Evolutionary conservation across 2,329 filamentous ascomycete species (phyloP), one percentile per base, ranked within the genome.

Genomic region (Talaromyces islandicus): DNA sequence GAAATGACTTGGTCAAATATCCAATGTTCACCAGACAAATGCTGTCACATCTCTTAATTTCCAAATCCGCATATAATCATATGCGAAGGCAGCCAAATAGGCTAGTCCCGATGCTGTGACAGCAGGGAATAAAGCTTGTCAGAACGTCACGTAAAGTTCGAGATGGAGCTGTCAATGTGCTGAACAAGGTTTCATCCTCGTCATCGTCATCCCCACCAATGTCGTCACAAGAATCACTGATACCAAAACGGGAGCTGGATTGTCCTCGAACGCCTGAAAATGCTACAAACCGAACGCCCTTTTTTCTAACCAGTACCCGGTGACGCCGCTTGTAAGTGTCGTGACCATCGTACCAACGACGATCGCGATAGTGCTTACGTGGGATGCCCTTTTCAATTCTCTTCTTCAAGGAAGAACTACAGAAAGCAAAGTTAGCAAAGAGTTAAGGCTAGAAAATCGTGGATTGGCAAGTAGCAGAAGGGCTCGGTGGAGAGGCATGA

Each of bases 381-480:
- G 78, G 75, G 74, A 82, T 74, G 82, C 81, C 83, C 82, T 85
- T 81, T 91, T 87, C 81, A 88, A 79, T 80, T 84, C 73, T 87
- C 83, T 71, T 97, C 92, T 76, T 97, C 93, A 76, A 97, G 77
- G 89, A 97, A 97, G 88, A 96, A 97, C 88, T 91, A 53, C 41
- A 51, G 25, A 57, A 14, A 14, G 29, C 3, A 25, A 41, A 32
- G 51, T 52, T 21, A 52, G 48, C 11, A 46, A 35, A 19, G n/a
- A 24, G 4, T 7, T 25, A 48, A 21, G 43, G 29, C 19, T 7
- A 19, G 4, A 29, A 52, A 17, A n/a, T 38, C 7, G 27, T 54
- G 17, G 19, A 57, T n/a, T 58, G 50, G 27, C 53, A 29, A 46
- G 12, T 17, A 29, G 27, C 6, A 50, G 17, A 52, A 59, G 3